Conservation (phyloP, 257 asterid species). For the Nicotiana paniculata region DNA sequence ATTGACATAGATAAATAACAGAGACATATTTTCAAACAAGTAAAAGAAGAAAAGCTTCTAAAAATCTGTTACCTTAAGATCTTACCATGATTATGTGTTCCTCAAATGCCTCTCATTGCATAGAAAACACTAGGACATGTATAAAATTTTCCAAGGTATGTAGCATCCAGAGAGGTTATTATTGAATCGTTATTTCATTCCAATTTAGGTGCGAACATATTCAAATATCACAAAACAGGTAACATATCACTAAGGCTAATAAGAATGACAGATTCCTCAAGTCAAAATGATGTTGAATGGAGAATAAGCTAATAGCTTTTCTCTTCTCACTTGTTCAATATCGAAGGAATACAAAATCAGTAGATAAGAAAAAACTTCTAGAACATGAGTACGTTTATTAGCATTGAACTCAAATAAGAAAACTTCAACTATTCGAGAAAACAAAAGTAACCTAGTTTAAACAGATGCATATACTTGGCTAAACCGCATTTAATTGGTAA, state of each 20-base stretch:
- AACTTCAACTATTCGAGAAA: background rate
- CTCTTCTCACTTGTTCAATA: background rate
- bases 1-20: too few species aligned
- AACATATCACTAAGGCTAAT: background rate
- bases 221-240: background rate
- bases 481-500: too few species aligned
- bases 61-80: background rate
- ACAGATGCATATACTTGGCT: background rate
- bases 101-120: background rate
- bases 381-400: background rate
- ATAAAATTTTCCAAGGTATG: background rate
- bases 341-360: background rate
- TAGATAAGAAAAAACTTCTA: background rate
- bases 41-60: too few species aligned
- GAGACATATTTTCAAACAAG: background rate
- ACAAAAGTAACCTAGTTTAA: background rate
- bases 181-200: background rate
- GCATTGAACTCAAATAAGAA: background rate
- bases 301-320: background rate
- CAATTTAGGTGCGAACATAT: background rate
- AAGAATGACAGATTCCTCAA: background rate
- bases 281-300: background rate
- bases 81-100: background rate
- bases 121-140: background rate
- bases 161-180: background rate